A percentile compares a stretch with the other conserved stretches of the same genome.
Evolutionary conservation across 805 yeast genomes (phyloP).

Genomic region (Ogataea chonburiensis): DNA sequence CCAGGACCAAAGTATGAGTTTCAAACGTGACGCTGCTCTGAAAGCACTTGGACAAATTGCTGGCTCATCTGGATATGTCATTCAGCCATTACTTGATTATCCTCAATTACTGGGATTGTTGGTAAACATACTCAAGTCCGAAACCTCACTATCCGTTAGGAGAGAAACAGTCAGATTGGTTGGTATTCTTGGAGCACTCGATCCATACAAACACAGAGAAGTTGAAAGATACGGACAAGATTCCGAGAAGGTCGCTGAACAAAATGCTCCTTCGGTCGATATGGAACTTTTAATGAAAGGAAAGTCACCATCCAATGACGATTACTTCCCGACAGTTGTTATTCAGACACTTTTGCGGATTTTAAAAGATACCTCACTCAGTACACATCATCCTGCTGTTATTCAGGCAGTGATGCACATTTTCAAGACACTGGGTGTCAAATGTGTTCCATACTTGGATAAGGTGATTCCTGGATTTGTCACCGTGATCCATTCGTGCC

Average conservation of each 20-base stretch:
- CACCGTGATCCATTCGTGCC: slow-evolving; percentile 78
- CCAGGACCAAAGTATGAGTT: slow-evolving; percentile 88
- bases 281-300: slow-evolving; percentile 90
- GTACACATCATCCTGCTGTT: slow-evolving; percentile 84
- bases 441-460: slow-evolving; percentile 86
- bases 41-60: slow-evolving; percentile 86
- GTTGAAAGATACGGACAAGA: slow-evolving; percentile 59
- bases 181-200: slow-evolving; percentile 94
- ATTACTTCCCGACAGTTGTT: slow-evolving; percentile 93
- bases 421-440: slow-evolving; percentile 81
- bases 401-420: slow-evolving; percentile 93
- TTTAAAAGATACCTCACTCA: slow-evolving; percentile 78
- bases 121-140: slow-evolving; percentile 78
- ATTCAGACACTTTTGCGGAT: slow-evolving; percentile 81
- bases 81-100: slow-evolving; percentile 87
- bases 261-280: slow-evolving; percentile 87
- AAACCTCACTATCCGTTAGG: slow-evolving; percentile 68
- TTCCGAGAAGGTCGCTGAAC: slow-evolving; percentile 52
- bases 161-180: slow-evolving; percentile 85
- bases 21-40: slow-evolving; percentile 86
- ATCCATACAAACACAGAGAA: slow-evolving; percentile 93
- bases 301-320: slow-evolving; percentile 88
- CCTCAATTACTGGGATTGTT: slow-evolving; percentile 85
- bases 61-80: slow-evolving; percentile 90
- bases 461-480: slow-evolving; percentile 87